Conservation (phyloP, 306 rosid genomes). For the Herpetospermum pedunculosum region DNA sequence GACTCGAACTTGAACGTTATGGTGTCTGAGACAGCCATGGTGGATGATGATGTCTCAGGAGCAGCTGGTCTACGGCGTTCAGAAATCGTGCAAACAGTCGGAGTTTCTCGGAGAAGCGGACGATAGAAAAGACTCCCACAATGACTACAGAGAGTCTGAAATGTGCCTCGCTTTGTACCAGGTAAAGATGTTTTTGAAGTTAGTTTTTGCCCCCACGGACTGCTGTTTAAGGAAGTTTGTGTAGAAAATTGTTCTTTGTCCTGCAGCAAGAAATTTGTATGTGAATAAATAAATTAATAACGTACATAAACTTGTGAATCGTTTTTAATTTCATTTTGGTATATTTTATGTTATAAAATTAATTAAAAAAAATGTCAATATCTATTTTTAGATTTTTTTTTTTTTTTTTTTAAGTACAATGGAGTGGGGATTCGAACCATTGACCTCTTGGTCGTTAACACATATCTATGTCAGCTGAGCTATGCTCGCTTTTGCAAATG, state of each 20-base stretch:
- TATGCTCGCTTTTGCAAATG: no score
- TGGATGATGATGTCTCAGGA: neutral
- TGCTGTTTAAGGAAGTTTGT: neutral
- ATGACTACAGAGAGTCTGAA: neutral
- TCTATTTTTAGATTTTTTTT: no score
- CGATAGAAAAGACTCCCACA: neutral
- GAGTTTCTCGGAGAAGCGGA: neutral
- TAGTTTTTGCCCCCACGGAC: neutral
- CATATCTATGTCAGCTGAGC: no score
- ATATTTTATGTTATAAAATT: no score
- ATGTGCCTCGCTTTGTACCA: neutral
- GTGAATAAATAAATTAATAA: neutral
- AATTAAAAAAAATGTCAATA: no score
- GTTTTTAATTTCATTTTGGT: neutral
- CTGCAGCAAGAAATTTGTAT: neutral
- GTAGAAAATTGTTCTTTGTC: neutral
- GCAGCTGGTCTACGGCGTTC: neutral
- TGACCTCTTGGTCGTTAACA: no score
- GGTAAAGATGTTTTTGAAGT: neutral
- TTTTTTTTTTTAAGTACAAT: no score
- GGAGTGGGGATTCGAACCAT: no score
- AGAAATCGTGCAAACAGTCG: neutral
- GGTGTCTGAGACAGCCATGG: slow-evolving; percentile 2
- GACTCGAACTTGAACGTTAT: slow-evolving; percentile 24
- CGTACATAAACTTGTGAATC: neutral